Evolutionary conservation across 495 filamentous ascomycete genomes (phyloP), one percentile per base, ranked within the genome.

Genomic region (Talaromyces adpressus): DNA sequence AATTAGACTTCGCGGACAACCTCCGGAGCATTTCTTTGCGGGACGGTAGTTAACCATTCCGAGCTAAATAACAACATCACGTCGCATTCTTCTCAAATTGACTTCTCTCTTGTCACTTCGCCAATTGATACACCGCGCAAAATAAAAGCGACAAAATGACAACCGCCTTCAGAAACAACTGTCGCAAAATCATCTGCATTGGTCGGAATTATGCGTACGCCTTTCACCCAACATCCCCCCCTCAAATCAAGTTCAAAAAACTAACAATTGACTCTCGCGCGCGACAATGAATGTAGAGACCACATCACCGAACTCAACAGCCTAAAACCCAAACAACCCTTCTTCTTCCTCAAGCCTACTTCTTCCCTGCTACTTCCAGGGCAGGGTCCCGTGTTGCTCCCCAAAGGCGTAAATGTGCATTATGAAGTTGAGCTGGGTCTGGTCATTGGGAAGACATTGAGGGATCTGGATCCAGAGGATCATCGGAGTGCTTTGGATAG

Each of bases 291-390:
- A 62, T 65, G 58, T 73, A 95, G 91, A 74, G 93, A 97, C 79
- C 94, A 99, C 77, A 89, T 97, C 69, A 82, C 87, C 68, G 94
- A 99, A 81, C 84, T 99, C 68, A 91, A 91, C 79, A 96, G 87
- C 74, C 79, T 82, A 62, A 82, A 84, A 52, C 92, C 94, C 62
- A 91, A 90, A 73, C 90, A 95, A 72, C 94, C 95, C 6, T 97
- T 99, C 78, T 99, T 96, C 87, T 99, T 99, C 85, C 84, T 97
- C 64, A 99, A 99, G 82, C 95, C 94, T 6, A 72, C 91, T 0
- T 86, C 87, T 61, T 87, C 91, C 18, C 87, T 99, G 65, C 84
- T 97, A 1, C 81, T 87, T 16, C 92, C 93, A 2, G 80, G 81
- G 45, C 80, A 82, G 29, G 93, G 95, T 4, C 89, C 92, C n/a